Percentiles rank a stretch among this genome's conserved stretches.
Conservation (phyloP, 2,329 filamentous ascomycete species). For the Aspergillus transmontanensis region DNA sequence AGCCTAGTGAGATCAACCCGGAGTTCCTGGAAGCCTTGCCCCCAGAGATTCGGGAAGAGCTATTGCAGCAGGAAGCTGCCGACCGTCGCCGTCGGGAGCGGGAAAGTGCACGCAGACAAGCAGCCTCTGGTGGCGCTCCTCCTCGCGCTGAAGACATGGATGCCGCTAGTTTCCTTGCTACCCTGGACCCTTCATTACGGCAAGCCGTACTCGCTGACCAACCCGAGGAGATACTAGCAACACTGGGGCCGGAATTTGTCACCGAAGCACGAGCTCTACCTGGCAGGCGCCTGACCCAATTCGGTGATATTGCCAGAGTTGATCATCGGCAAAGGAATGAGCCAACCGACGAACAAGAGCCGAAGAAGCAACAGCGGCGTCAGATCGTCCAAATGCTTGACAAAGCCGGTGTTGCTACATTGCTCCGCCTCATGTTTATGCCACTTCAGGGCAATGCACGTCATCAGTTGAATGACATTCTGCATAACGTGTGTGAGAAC, state of each 20-base stretch:
- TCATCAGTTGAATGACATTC: conserved; percentile 79
- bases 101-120: conserved; percentile 74
- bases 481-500: conserved; percentile 92
- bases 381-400: conserved; percentile 95
- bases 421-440: conserved; percentile 98
- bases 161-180: conserved; percentile 86
- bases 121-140: conserved; percentile 49
- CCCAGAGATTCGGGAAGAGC: conserved; percentile 83
- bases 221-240: conserved; percentile 81
- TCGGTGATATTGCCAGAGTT: conserved; percentile 46
- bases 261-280: conserved; percentile 78
- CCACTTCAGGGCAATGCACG: conserved; percentile 86
- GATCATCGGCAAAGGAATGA: conserved; percentile 41
- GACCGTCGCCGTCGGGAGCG: conserved; percentile 87
- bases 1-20: conserved; percentile 70
- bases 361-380: conserved; percentile 70
- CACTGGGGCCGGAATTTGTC: conserved; percentile 81
- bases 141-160: conserved; percentile 81
- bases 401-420: conserved; percentile 91
- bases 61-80: conserved; percentile 85
- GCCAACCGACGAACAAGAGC: conserved; percentile 47
- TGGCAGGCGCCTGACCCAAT: conserved; percentile 58
- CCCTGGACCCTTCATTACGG: conserved; percentile 80
- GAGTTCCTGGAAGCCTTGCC: conserved; percentile 94
- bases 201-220: conserved; percentile 89